Conservation (phyloP, 2,329 filamentous ascomycete genomes). For the Pseudocercospora fijiensis region DNA sequence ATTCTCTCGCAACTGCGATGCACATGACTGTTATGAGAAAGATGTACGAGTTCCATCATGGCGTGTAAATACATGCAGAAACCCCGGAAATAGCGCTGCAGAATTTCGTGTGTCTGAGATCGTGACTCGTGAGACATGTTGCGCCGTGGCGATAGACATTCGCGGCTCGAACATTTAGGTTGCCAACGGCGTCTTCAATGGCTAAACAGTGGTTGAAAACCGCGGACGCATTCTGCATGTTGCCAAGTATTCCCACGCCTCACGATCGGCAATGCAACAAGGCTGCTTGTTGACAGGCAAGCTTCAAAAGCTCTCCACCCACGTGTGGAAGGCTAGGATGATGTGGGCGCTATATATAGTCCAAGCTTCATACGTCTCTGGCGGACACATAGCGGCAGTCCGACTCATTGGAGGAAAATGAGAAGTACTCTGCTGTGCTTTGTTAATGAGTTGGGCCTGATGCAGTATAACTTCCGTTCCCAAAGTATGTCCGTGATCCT, state of each 20-base stretch:
- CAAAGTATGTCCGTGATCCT: background rate
- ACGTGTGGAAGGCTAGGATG: background rate
- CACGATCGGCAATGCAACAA: constrained; percentile 1
- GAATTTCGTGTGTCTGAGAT: background rate
- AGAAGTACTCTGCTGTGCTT: background rate
- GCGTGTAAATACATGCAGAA: background rate
- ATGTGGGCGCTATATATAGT: background rate
- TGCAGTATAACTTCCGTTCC: background rate
- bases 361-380: background rate
- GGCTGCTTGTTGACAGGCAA: constrained; percentile 1
- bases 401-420: background rate
- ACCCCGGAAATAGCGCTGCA: background rate
- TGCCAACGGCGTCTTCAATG: background rate
- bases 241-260: background rate
- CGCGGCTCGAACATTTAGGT: background rate
- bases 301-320: background rate
- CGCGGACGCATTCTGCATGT: background rate
- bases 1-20: constrained; percentile 18
- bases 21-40: constrained; percentile 14
- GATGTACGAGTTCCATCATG: background rate
- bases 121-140: background rate
- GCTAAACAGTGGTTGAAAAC: background rate
- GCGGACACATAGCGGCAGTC: background rate
- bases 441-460: background rate
- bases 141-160: background rate